phyloP scores from a whole-genome alignment of 352 stramenopile species.

The Plasmopara halstedii region DNA sequence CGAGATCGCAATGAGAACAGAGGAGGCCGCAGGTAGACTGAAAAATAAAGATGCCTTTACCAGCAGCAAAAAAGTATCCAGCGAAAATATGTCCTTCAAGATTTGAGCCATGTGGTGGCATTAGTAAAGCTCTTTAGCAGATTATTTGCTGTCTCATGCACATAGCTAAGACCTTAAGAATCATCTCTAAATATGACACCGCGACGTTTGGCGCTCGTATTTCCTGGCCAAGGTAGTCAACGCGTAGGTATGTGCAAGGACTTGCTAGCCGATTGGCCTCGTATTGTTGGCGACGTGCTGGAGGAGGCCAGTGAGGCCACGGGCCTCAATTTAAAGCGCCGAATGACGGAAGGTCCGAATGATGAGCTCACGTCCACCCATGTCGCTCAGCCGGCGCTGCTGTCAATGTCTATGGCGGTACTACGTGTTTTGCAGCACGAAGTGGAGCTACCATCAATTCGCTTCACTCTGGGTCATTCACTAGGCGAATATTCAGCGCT shows the following conservation, averaged over 20 bases:
- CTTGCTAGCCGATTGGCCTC: conserved; percentile 63
- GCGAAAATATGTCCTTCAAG: too few species aligned
- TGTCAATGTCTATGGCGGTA: conserved; percentile 69
- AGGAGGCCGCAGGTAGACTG: conserved; percentile 35
- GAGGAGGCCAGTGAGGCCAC: conserved; percentile 76
- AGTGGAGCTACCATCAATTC: conserved; percentile 27
- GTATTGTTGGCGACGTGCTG: conserved; percentile 41
- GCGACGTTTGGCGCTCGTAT: conserved; percentile 57
- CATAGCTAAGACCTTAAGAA: neutral
- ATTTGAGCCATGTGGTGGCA: too few species aligned
- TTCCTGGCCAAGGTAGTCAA: conserved; percentile 81
- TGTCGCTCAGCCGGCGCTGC: conserved; percentile 71
- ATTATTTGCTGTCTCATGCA: neutral
- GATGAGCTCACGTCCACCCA: conserved; percentile 62
- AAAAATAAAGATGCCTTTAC: conserved; percentile 10
- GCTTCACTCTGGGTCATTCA: conserved; percentile 69
- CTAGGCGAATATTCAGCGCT: conserved; percentile 84
- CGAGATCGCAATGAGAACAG: conserved; percentile 33
- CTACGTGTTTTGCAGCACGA: conserved; percentile 69
- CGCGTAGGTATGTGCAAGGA: conserved; percentile 71
- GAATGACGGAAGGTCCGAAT: conserved; percentile 55
- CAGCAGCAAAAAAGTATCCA: too few species aligned
- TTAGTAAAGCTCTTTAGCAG: too few species aligned
- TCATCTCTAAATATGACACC: conserved; percentile 15
- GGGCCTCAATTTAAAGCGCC: conserved; percentile 36